These are phyloP conservation scores for Syzygium syzygioides DNA, from an alignment of 441 rosid species.

Conservation along the genomic window DNA sequence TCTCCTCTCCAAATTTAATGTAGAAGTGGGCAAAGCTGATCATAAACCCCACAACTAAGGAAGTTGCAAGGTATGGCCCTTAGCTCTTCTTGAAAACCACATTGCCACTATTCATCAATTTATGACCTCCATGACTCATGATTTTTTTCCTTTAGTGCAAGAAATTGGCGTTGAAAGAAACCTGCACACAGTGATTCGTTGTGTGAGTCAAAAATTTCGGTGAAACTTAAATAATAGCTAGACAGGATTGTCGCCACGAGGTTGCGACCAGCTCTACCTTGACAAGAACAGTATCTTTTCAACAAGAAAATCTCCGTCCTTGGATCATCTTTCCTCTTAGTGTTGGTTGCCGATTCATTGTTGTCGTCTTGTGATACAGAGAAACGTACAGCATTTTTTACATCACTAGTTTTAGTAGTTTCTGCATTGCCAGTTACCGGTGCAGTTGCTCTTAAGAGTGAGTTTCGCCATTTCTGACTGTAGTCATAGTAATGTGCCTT, in stretches of 20 bases:
- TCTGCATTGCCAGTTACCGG: background rate
- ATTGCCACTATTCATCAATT: background rate
- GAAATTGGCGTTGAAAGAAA: background rate
- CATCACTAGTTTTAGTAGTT: background rate
- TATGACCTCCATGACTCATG: background rate
- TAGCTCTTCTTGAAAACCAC: background rate
- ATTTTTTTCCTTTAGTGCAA: background rate
- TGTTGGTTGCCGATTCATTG: background rate
- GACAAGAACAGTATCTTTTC: background rate
- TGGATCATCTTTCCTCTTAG: background rate
- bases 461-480: background rate
- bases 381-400: background rate
- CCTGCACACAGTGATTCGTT: background rate
- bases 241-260: background rate
- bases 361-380: background rate
- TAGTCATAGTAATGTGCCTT: background rate
- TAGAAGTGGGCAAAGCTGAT: background rate
- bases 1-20: background rate
- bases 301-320: background rate
- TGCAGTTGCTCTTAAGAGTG: background rate
- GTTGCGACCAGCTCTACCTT: background rate
- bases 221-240: background rate
- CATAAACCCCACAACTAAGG: background rate
- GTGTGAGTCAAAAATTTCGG: background rate
- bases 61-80: background rate